A percentile compares a stretch with the other conserved stretches of the same genome.
Conservation (phyloP, 2,329 filamentous ascomycete species). For the Myriosclerotinia scirpicola region DNA sequence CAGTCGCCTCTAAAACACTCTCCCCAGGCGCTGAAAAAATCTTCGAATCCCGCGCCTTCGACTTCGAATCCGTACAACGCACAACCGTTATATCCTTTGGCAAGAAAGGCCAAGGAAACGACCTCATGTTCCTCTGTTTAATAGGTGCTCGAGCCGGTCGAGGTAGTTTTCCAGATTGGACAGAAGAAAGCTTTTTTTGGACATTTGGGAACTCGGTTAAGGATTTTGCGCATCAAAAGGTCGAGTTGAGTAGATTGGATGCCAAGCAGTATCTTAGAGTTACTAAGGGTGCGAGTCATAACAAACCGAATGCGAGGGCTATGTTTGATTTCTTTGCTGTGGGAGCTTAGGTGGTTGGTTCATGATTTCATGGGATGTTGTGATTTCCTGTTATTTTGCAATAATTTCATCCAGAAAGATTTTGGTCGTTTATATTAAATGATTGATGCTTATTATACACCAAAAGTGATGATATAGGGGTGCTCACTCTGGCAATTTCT, state of each 20-base stretch:
- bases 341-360: not conserved
- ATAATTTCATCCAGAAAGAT: too few species aligned
- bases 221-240: not conserved
- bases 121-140: not conserved
- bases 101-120: not conserved
- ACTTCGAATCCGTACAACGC: not conserved
- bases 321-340: conserved; percentile 5
- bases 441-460: too few species aligned
- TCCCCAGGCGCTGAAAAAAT: not conserved
- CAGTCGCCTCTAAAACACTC: not conserved
- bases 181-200: not conserved
- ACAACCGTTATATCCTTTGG: not conserved
- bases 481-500: too few species aligned
- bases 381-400: too few species aligned
- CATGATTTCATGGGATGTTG: not conserved
- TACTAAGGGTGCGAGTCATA: not conserved
- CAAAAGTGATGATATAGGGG: too few species aligned
- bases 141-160: not conserved
- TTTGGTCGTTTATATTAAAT: too few species aligned
- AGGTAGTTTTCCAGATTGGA: not conserved
- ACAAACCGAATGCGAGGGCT: not conserved
- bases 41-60: not conserved
- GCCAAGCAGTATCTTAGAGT: not conserved
- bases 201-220: not conserved
- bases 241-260: not conserved